Conservation (phyloP, 2,329 filamentous ascomycete genomes). For the Rutstroemia sydowiana region DNA sequence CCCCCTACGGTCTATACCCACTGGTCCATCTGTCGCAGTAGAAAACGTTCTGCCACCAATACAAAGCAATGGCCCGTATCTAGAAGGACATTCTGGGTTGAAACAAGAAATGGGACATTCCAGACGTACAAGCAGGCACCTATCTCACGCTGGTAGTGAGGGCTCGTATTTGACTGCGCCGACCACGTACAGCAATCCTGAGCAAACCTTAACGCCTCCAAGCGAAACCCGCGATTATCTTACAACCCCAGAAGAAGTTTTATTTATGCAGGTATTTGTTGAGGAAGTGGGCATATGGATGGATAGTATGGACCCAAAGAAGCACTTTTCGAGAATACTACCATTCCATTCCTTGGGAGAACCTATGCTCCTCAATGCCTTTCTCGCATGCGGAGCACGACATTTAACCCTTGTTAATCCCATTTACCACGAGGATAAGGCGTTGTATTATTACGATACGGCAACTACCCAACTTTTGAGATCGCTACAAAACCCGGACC, state of each 20-base stretch:
- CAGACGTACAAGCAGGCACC: constrained; percentile 25
- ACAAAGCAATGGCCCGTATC: constrained; percentile 21
- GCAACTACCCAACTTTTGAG: constrained; percentile 72
- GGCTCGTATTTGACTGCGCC: constrained; percentile 33
- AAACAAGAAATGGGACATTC: constrained; percentile 23
- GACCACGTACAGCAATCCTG: constrained; percentile 28
- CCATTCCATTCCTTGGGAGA: constrained; percentile 76
- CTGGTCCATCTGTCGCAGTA: constrained; percentile 13
- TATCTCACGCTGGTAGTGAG: constrained; percentile 29
- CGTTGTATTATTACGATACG: constrained; percentile 75
- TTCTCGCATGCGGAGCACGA: constrained; percentile 80
- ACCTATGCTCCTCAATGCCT: constrained; percentile 82
- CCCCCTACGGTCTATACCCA: constrained; percentile 16
- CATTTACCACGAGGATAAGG: constrained; percentile 67
- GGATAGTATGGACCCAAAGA: constrained; percentile 79
- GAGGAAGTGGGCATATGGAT: constrained; percentile 90
- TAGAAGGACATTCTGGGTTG: constrained; percentile 18
- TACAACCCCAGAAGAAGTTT: constrained; percentile 66
- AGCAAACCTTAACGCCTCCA: constrained; percentile 32
- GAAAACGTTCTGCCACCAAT: constrained; percentile 28
- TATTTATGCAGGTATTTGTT: constrained; percentile 89
- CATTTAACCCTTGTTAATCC: constrained; percentile 68
- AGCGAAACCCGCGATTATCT: constrained; percentile 54
- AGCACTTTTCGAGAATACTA: constrained; percentile 80
- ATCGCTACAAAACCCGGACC: constrained; percentile 74